Evolutionary conservation across 2,329 filamentous ascomycete species (phyloP), one percentile per base, ranked within the genome.

Genomic region (Didymella sp.): DNA sequence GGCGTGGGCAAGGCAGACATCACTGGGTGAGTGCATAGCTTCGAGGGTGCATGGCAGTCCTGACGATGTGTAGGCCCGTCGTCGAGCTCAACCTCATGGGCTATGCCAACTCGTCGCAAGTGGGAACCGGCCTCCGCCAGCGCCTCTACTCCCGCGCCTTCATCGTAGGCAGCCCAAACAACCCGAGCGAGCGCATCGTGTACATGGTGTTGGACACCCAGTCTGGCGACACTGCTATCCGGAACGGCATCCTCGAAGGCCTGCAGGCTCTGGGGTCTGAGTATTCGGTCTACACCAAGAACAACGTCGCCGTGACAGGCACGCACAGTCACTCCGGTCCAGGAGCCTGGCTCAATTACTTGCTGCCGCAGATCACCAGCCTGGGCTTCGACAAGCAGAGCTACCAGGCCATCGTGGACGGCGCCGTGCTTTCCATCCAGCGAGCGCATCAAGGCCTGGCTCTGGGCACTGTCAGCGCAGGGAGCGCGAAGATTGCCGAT

Each of bases 321-420:
- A 98, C 94, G 0, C 94, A 98, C 75, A 95, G 91, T 24, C 94
- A 98, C 77, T 89, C 92, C 22, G 94, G 93, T 0, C 93, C 94
- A 0, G 94, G 90, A 2, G 94, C 90, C 6, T 98, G 92, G 92
- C 82, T 96, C 73, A 98, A 98, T 77, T 98, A 97, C 72, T 83
- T 98, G 9, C 82, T 97, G 6, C 94, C 93, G 7, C 93, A 97
- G 72, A 89, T 98, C 62, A 95, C 94, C 0, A 93, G 88, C 69
- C 84, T 89, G 56, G 94, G 94, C 0, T 97, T 96, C 67, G 85
- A 92, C 76, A 87, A 87, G 69, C 90, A 96, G 75, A 96, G 91
- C 68, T 96, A 96, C 71, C 84, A 88, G 62, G 92, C 94, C 25
- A 92, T 98, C 60, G 92, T 98, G 0, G 87, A 95, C 66, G 94